Percentiles rank a stretch among this genome's conserved stretches.
Conservation (phyloP, 768 basidiomycete genomes). For the Stropharia rugosoannulata region DNA sequence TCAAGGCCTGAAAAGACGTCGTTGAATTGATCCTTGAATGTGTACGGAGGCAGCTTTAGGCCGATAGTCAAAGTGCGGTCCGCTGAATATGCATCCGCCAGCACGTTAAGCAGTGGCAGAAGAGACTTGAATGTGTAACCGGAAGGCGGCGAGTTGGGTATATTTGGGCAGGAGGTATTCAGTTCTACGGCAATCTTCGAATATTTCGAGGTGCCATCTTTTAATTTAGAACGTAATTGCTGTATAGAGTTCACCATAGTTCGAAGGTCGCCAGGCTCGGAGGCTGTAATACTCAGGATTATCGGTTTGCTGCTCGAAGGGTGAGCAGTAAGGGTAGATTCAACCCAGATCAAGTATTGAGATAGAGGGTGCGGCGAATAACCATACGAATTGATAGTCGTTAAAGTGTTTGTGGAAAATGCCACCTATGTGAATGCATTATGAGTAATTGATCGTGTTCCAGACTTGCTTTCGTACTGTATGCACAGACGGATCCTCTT, state of each 20-base stretch:
- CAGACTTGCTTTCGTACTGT: slow-evolving; percentile 41
- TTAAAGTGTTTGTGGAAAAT: slow-evolving; percentile 45
- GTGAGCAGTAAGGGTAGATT: slow-evolving; percentile 42
- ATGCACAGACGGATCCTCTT: slow-evolving; percentile 58
- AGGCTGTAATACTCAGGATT: slow-evolving; percentile 78
- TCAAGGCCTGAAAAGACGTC: slow-evolving; percentile 48
- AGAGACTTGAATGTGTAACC: slow-evolving; percentile 61
- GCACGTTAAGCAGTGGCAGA: slow-evolving; percentile 49
- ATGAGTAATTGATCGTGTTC: slow-evolving; percentile 3
- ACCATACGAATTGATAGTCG: slow-evolving; percentile 85
- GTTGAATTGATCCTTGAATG: slow-evolving; percentile 58
- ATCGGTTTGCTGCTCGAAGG: slow-evolving; percentile 46
- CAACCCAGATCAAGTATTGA: slow-evolving; percentile 66
- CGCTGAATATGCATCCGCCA: slow-evolving; percentile 45
- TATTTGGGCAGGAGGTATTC: slow-evolving; percentile 87
- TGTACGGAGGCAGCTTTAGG: slow-evolving; percentile 79
- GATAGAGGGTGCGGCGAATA: slow-evolving; percentile 78
- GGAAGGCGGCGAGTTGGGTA: slow-evolving; percentile 57
- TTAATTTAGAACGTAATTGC: slow-evolving; percentile 43
- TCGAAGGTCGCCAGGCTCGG: slow-evolving; percentile 47
- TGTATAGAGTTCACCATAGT: slow-evolving; percentile 64
- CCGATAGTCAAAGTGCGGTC: slow-evolving; percentile 67
- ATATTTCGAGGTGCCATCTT: slow-evolving; percentile 21
- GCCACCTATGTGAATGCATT: slow-evolving; percentile 45
- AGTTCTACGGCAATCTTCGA: slow-evolving; percentile 69